Base-by-base conservation (phyloP, 139 green algal genomes). In the Coccomyxa sp. region DNA sequence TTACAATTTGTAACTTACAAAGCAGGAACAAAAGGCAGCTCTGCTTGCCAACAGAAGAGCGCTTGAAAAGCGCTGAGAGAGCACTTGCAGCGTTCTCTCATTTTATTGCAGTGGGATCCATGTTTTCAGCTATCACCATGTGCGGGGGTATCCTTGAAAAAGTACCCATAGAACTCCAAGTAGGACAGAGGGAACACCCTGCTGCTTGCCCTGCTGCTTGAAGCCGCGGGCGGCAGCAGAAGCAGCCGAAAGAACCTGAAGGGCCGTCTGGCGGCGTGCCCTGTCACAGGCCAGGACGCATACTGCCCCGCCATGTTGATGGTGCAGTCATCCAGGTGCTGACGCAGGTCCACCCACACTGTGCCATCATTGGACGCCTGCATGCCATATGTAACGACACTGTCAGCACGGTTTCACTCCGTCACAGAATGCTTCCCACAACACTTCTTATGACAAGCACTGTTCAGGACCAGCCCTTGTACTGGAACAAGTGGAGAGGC, bases 121-220 rank as follows among this genome's bases (percentile, higher is more conserved):
- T 51, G 38, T 51, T 7, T 7, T 51, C 38, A 51, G 38, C 38
- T 51, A 51, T 51, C 38, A 51, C 3, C n/a, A n/a, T 51, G 7
- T 51, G 38, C 38, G 38, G 38, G 38, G 38, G 38, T 3, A 51
- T 45, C 28, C 15, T 23, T 27, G 68, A 77, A 77, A 63, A 95
- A 84, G 80, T 89, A 90, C 27, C 95, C 94, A 79, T 98, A 98
- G n/a, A 98, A 82, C 85, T 98, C 95, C 79, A 95, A 74, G 31
- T 91, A 86, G 81, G 88, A 91, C 13, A 98, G 88, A 71, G 80
- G 89, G 3, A 98, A 84, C 60, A 92, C 89, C 82, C 79, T 82
- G 18, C 83, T 84, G 66, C 81, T 74, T 28, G 81, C 59, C 18
- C 23, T 66, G 9, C 75, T 84, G 32, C 79, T 80, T 30, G 63